Evolutionary conservation across 139 green algal species (phyloP).

Genomic region (Haematococcus sp.): DNA sequence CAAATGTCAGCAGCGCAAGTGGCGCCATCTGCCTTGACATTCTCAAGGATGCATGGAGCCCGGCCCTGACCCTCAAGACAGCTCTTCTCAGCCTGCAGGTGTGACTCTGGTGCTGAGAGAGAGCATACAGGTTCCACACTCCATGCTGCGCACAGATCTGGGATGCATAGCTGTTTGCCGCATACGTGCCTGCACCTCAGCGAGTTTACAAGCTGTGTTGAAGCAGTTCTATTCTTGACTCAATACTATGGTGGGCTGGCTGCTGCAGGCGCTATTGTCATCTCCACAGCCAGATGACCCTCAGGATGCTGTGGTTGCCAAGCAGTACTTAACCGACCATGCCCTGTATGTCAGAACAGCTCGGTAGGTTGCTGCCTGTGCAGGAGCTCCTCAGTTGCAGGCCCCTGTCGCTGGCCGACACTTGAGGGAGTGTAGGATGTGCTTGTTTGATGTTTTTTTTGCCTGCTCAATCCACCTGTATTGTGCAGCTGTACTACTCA

Average conservation of each 20-base stretch:
- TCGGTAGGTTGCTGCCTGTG: background rate
- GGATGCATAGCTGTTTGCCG: too few relatives aligned
- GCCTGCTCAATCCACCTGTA: background rate
- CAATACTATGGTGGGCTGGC: too few relatives aligned
- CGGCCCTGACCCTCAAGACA: constrained; percentile 97
- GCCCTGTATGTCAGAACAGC: constrained; percentile 11
- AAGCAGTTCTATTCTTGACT: too few relatives aligned
- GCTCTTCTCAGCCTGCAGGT: constrained; percentile 91
- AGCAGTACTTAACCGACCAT: constrained; percentile 77
- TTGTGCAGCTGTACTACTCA: background rate
- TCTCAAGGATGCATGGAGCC: constrained; percentile 95
- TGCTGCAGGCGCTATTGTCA: constrained; percentile 75
- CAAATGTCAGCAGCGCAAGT: constrained; percentile 94
- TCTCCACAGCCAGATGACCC: constrained; percentile 92
- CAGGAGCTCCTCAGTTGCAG: background rate
- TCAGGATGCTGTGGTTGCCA: constrained; percentile 92
- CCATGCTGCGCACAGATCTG: too few relatives aligned
- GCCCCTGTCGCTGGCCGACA: background rate
- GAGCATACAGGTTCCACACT: too few relatives aligned
- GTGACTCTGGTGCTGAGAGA: too few relatives aligned
- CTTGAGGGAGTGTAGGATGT: background rate
- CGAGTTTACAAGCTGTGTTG: too few relatives aligned
- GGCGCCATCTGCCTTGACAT: constrained; percentile 98
- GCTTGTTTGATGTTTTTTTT: too few relatives aligned
- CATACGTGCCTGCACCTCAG: too few relatives aligned